Conservation (phyloP, 345 rosid species). For the Citrus trifoliata region DNA sequence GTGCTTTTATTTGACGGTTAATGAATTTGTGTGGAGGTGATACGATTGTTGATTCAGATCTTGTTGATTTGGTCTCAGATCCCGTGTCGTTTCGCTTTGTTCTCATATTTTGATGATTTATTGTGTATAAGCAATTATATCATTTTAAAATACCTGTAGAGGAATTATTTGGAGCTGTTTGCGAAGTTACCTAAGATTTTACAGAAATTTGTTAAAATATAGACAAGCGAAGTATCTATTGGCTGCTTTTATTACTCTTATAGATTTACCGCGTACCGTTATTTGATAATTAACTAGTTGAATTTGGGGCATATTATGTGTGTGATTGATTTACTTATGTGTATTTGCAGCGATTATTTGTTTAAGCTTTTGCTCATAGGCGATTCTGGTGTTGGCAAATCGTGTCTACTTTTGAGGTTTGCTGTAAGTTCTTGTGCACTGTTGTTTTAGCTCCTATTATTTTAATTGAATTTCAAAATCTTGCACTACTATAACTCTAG, state of each 20-base stretch:
- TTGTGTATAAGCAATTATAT: background rate
- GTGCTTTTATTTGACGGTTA: background rate
- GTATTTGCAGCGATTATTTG: slow-evolving; percentile 49
- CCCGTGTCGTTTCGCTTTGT: slow-evolving; percentile 4
- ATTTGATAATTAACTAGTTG: background rate
- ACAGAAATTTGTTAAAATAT: background rate
- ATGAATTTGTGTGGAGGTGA: background rate
- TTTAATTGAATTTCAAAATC: background rate
- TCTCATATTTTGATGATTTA: background rate
- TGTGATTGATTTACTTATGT: background rate
- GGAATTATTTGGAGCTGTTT: background rate
- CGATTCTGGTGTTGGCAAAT: slow-evolving; percentile 59
- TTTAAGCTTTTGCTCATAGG: slow-evolving; percentile 59
- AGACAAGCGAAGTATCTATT: background rate
- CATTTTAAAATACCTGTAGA: background rate
- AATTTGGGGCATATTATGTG: background rate
- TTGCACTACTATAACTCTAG: background rate
- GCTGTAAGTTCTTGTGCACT: slow-evolving; percentile 37
- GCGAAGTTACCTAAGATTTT: background rate
- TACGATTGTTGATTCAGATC: slow-evolving; percentile 24
- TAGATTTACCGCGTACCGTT: background rate
- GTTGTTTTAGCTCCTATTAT: background rate
- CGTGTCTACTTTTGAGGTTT: slow-evolving; percentile 52
- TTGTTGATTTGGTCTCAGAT: slow-evolving; percentile 26
- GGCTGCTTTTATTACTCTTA: background rate